Evolutionary conservation across 2,329 filamentous ascomycete genomes (phyloP), one percentile per base, ranked within the genome.

Genomic region (Pseudogymnoascus sp.): DNA sequence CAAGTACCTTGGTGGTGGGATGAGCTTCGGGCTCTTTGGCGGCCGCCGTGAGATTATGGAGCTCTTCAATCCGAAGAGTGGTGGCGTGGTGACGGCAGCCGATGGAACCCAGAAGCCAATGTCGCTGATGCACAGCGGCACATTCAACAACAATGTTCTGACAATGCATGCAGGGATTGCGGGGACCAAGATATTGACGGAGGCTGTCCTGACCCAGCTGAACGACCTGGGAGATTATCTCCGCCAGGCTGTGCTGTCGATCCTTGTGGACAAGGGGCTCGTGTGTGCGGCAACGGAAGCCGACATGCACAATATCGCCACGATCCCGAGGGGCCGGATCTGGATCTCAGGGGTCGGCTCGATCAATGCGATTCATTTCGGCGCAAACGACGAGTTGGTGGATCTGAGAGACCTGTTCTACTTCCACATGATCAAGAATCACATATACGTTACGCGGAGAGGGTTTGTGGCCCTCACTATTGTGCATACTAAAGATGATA

Each of bases 11-110:
- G 87, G 86, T 5, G 87, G 86, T 2, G 87, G 86, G 0, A 79
- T 88, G 68, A 79, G 83, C 0, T 87, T 89, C 69, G 87, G 86
- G 1, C 85, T 83, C 0, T 88, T 90, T 69, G 86, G 87, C 0
- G 87, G 87, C 0, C 76, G 78, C 24, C 70, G 70, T 40, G 79
- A 83, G 4, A 63, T 89, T 65, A 87, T 89, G 83, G 72, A 73
- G 0, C 70, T 81, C 6, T 87, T 82, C 68, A 81, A 85, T 67
- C 82, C 82, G 8, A 71, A 78, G 10, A 70, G 71, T 0, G 64
- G 71, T 1, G 74, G 71, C 1, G 71, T 73, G 0, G 73, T 85
- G 10, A 47, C 42, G 19, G 19, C 21, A 7, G 29, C 26, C 1
- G 19, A 37, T 59, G 33, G 33, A 13, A 59, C n/a, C 1, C 16